Conservation (phyloP, 768 basidiomycete species). For the Fistulinella prunicolor region DNA sequence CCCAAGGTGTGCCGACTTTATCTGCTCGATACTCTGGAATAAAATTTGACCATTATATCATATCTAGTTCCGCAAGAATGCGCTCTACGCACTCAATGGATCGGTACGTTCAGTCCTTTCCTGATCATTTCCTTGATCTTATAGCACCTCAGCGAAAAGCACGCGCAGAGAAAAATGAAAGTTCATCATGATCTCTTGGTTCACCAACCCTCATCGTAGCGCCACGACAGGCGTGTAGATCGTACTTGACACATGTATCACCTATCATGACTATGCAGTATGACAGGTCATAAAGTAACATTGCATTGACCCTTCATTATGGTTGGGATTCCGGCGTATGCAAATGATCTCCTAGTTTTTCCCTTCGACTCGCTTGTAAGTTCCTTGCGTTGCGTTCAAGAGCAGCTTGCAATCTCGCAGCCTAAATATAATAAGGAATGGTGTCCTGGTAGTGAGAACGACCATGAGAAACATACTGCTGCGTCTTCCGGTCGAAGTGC, state of each 20-base stretch:
- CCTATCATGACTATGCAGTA: constrained; percentile 19
- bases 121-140: background rate
- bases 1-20: constrained; percentile 54
- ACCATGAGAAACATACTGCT: constrained; percentile 49
- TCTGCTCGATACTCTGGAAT: background rate
- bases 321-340: constrained; percentile 19
- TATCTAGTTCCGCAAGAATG: constrained; percentile 79
- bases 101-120: constrained; percentile 50
- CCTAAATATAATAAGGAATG: constrained; percentile 39
- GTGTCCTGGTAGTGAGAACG: background rate
- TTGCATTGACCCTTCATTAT: constrained; percentile 3
- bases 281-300: constrained; percentile 13
- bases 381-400: constrained; percentile 45
- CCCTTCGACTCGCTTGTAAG: constrained; percentile 27
- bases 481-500: constrained; percentile 80
- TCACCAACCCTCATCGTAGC: background rate
- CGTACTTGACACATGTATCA: constrained; percentile 21
- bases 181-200: constrained; percentile 34
- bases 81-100: constrained; percentile 66
- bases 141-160: constrained; percentile 54
- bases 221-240: constrained; percentile 4
- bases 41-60: no score
- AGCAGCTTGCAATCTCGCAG: constrained; percentile 63
- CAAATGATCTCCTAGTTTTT: constrained; percentile 20
- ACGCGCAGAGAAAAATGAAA: constrained; percentile 55